These are phyloP conservation scores for Amyloporia xantha DNA, from an alignment of 768 basidiomycete species.

Conservation along the genomic window DNA sequence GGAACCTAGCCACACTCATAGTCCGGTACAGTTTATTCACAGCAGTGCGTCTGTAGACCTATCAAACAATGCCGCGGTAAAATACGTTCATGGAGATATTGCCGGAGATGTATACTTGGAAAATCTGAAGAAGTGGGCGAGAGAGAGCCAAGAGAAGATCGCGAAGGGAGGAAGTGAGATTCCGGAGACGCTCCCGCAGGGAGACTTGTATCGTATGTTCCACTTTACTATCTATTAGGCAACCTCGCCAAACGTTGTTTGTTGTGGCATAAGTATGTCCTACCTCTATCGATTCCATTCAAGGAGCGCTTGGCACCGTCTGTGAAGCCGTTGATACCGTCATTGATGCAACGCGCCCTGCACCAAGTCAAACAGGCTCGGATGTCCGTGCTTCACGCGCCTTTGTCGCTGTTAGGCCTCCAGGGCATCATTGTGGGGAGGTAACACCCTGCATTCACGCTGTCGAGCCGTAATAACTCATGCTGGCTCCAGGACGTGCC, in stretches of 20 bases:
- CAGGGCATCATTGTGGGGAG: conserved; percentile 93
- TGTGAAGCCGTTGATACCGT: conserved; percentile 85
- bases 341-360: conserved; percentile 21
- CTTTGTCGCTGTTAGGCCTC: conserved; percentile 84
- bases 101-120: conserved; percentile 62
- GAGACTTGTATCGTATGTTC: conserved; percentile 74
- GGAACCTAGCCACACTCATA: neutral
- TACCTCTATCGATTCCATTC: conserved; percentile 66
- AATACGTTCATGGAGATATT: conserved; percentile 68
- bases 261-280: conserved; percentile 76
- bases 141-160: conserved; percentile 58
- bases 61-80: conserved; percentile 55
- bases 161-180: conserved; percentile 63
- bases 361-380: neutral
- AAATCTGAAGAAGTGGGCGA: conserved; percentile 52
- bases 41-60: conserved; percentile 51
- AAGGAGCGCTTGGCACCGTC: conserved; percentile 75
- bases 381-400: conserved; percentile 30
- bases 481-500: conserved; percentile 49
- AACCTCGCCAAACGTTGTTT: no score
- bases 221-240: conserved; percentile 28
- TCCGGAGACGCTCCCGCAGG: conserved; percentile 61
- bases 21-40: conserved; percentile 41
- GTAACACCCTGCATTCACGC: conserved; percentile 3
- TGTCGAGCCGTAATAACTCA: neutral